Percentiles rank a stretch among this genome's conserved stretches.
Evolutionary conservation across 345 rosid genomes (phyloP).

Genomic region (Citropsis articulata): DNA sequence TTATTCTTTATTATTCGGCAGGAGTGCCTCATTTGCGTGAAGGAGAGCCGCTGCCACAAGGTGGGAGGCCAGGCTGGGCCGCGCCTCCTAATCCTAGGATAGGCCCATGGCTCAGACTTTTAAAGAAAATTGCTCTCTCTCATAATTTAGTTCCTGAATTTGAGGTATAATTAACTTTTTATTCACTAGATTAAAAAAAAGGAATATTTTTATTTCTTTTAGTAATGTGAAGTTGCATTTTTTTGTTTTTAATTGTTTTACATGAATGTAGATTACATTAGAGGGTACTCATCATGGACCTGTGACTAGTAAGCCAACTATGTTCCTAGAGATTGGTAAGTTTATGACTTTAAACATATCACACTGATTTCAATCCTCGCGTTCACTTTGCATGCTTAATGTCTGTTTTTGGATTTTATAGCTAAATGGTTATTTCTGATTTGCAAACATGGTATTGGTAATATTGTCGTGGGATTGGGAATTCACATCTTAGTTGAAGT

Average conservation of each 20-base stretch:
- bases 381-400: neutral
- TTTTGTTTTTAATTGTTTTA: neutral
- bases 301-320: constrained; percentile 67
- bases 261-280: constrained; percentile 61
- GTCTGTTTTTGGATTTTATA: neutral
- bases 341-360: neutral
- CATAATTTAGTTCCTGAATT: constrained; percentile 85
- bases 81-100: constrained; percentile 81
- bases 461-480: neutral
- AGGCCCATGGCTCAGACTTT: constrained; percentile 83
- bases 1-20: constrained; percentile 11
- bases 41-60: constrained; percentile 80
- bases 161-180: constrained; percentile 49
- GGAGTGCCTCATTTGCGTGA: constrained; percentile 86
- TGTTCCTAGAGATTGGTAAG: constrained; percentile 91
- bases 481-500: no score
- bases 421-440: neutral
- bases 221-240: neutral
- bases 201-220: neutral
- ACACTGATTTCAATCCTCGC: neutral
- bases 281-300: constrained; percentile 99
- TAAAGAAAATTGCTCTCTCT: constrained; percentile 65
- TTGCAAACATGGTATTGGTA: neutral
- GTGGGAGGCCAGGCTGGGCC: constrained; percentile 94
- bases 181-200: neutral